Conservation (phyloP, 2,329 filamentous ascomycete genomes). For the Paecilomyces sp. region DNA sequence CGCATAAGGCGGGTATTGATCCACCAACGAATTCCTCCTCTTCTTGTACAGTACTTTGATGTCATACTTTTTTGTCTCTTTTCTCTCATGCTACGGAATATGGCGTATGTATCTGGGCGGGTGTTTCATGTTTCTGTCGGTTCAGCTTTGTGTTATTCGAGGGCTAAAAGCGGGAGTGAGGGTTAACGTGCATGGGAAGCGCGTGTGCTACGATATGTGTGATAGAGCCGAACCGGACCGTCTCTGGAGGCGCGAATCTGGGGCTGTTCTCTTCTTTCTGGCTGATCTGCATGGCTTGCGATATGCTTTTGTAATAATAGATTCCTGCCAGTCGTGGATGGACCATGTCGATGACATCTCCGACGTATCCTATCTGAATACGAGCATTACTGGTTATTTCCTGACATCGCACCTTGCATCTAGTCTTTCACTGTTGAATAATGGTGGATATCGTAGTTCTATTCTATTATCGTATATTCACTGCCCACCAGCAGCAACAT, state of each 20-base stretch:
- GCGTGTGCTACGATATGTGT: neutral
- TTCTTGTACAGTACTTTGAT: slow-evolving; percentile 1
- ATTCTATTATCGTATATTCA: neutral
- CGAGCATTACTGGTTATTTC: neutral
- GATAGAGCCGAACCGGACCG: neutral
- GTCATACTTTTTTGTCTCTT: slow-evolving; percentile 3
- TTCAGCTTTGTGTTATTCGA: neutral
- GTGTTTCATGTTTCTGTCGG: neutral
- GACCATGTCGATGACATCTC: neutral
- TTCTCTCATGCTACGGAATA: neutral
- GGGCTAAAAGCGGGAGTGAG: neutral
- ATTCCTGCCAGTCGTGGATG: neutral
- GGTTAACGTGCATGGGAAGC: neutral
- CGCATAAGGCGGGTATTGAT: slow-evolving; percentile 17
- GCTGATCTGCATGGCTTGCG: neutral
- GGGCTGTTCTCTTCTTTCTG: neutral
- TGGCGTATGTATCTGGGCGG: neutral
- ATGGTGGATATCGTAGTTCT: neutral
- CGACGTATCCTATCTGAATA: neutral
- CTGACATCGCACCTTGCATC: neutral
- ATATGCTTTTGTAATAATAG: neutral
- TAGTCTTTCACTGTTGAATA: neutral
- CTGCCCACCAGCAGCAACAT: neutral
- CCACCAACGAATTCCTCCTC: neutral
- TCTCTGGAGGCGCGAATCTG: neutral